Evolutionary conservation across 176 grass and related monocot species (phyloP).

Genomic region (Pontederia crassipes): DNA sequence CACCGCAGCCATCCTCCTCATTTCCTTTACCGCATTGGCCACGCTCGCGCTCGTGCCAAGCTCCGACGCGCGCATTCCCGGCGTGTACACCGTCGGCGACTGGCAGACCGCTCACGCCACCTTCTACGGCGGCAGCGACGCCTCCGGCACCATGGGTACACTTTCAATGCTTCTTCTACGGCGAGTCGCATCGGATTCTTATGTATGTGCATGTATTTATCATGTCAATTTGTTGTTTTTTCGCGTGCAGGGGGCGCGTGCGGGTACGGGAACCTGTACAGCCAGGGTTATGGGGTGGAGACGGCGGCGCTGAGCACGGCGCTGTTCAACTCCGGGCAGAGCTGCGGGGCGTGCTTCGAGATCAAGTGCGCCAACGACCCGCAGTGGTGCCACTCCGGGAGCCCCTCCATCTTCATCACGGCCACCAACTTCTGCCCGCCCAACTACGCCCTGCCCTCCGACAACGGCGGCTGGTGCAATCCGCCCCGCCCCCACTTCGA

Average conservation of each 20-base stretch:
- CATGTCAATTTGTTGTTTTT: background rate
- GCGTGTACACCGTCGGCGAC: too few species aligned
- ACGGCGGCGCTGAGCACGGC: slow-evolving; percentile 16
- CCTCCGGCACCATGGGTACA: too few species aligned
- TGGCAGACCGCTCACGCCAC: too few species aligned
- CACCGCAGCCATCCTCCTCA: too few species aligned
- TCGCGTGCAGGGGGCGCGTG: slow-evolving; percentile 1
- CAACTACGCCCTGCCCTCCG: slow-evolving; percentile 10
- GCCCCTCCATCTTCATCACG: slow-evolving; percentile 6
- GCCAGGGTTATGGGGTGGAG: slow-evolving; percentile 10
- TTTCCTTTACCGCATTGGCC: too few species aligned
- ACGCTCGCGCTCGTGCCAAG: too few species aligned
- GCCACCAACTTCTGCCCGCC: slow-evolving; percentile 15
- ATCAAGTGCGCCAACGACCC: background rate
- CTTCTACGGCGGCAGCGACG: too few species aligned
- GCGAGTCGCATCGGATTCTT: too few species aligned
- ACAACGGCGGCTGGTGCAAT: slow-evolving; percentile 11
- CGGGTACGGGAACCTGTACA: slow-evolving; percentile 12
- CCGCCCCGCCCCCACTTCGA: slow-evolving; percentile 16
- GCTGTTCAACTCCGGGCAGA: slow-evolving; percentile 6
- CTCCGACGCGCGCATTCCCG: too few species aligned
- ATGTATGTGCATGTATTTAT: too few species aligned
- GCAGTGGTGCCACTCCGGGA: slow-evolving; percentile 1
- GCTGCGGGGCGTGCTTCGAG: slow-evolving; percentile 16
- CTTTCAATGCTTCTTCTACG: too few species aligned